A percentile compares a stretch with the other conserved stretches of the same genome.
Conservation (phyloP, 768 basidiomycete genomes). For the Megacollybia marginata region DNA sequence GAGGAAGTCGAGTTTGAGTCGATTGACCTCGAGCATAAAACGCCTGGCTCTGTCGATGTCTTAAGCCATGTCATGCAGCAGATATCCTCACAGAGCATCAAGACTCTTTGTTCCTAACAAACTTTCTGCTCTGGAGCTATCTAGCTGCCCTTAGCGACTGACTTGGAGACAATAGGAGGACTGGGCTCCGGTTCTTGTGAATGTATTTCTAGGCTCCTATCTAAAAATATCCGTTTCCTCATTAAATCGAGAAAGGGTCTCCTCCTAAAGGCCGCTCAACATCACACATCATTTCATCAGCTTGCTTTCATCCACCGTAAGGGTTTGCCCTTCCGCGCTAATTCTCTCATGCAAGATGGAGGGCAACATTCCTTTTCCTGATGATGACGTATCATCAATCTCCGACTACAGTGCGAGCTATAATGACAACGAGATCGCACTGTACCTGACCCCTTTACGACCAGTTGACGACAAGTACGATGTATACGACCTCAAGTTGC, state of each 20-base stretch:
- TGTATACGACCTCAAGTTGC: conserved; percentile 15
- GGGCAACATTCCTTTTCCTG: not conserved
- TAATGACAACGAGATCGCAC: not conserved
- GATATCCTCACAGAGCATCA: too few species aligned
- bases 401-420: not conserved
- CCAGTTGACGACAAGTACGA: conserved; percentile 12
- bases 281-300: not conserved
- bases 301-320: not conserved
- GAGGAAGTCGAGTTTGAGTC: too few species aligned
- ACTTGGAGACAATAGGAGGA: not conserved
- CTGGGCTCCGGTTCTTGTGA: too few species aligned
- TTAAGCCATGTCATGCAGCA: too few species aligned
- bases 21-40: too few species aligned
- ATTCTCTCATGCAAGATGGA: not conserved
- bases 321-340: not conserved
- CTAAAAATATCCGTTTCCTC: too few species aligned
- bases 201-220: too few species aligned
- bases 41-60: too few species aligned
- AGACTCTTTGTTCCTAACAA: not conserved
- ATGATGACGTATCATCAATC: not conserved
- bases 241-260: too few species aligned
- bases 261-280: not conserved
- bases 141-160: conserved; percentile 42
- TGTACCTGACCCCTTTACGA: conserved; percentile 8
- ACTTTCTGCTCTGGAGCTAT: conserved; percentile 43